These are phyloP conservation scores for Candida sphagnicola DNA, from an alignment of 805 yeast genomes.

Conservation along the genomic window DNA sequence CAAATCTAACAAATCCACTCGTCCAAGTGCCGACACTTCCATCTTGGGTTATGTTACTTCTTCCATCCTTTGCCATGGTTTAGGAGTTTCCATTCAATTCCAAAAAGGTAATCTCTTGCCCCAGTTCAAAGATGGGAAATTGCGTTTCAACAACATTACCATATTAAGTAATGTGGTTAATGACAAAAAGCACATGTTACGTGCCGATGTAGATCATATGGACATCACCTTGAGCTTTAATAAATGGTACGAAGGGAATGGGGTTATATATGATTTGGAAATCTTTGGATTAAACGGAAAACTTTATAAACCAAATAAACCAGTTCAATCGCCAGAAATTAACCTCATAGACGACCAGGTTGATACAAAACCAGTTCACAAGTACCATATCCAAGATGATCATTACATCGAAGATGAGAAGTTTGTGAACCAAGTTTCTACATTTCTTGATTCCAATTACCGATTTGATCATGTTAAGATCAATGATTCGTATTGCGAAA, in stretches of 20 bases:
- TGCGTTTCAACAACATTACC: constrained; percentile 40
- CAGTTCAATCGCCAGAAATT: neutral
- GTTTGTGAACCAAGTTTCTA: neutral
- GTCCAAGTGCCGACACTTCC: neutral
- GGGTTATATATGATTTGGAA: constrained; percentile 47
- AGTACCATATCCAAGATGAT: constrained; percentile 1
- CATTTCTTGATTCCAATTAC: constrained; percentile 28
- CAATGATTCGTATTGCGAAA: constrained; percentile 46
- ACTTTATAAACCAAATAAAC: constrained; percentile 13
- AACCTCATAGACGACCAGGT: neutral
- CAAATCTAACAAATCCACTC: constrained; percentile 4
- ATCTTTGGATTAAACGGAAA: constrained; percentile 46
- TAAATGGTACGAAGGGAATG: constrained; percentile 55
- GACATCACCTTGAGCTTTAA: constrained; percentile 45
- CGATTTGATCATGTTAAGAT: constrained; percentile 39
- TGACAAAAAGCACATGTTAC: constrained; percentile 16
- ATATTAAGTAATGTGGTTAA: constrained; percentile 12
- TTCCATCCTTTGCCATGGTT: constrained; percentile 35
- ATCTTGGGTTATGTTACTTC: constrained; percentile 31
- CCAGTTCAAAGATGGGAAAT: constrained; percentile 46
- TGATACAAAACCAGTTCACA: neutral
- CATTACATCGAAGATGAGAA: constrained; percentile 2
- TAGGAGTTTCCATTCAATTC: constrained; percentile 34
- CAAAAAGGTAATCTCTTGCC: constrained; percentile 38
- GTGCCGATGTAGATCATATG: constrained; percentile 38